Evolutionary conservation across 768 basidiomycete genomes (phyloP).

Genomic region (Amanita molliuscula): DNA sequence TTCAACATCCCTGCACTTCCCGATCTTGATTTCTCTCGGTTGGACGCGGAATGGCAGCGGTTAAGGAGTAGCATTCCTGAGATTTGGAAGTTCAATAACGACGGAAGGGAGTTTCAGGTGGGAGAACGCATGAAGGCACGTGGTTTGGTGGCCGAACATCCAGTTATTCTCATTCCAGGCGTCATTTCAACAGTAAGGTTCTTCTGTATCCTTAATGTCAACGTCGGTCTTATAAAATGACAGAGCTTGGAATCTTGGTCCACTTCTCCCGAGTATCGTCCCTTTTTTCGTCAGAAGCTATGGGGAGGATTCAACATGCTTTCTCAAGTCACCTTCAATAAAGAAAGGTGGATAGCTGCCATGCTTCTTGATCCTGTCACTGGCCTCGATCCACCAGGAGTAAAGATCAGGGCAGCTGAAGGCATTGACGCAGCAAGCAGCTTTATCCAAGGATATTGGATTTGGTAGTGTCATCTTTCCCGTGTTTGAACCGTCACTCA

Average conservation of each 20-base stretch:
- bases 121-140: conserved; percentile 58
- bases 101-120: conserved; percentile 73
- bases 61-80: conserved; percentile 65
- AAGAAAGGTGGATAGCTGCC: conserved; percentile 82
- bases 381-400: conserved; percentile 79
- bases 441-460: conserved; percentile 89
- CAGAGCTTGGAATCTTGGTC: conserved; percentile 92
- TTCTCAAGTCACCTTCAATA: conserved; percentile 72
- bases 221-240: neutral
- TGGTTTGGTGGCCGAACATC: conserved; percentile 61
- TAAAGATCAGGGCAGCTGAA: conserved; percentile 85
- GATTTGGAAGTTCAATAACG: conserved; percentile 71
- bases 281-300: conserved; percentile 87
- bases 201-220: neutral
- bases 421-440: conserved; percentile 85
- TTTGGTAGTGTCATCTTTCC: conserved; percentile 45
- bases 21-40: conserved; percentile 53
- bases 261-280: conserved; percentile 70
- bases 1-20: conserved; percentile 53
- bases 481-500: neutral
- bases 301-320: conserved; percentile 80
- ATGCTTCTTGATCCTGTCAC: conserved; percentile 89
- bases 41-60: conserved; percentile 65
- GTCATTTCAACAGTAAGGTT: conserved; percentile 75
- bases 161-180: conserved; percentile 82